Conservation (phyloP, 768 basidiomycete species). For the Phylloporus scabripes region DNA sequence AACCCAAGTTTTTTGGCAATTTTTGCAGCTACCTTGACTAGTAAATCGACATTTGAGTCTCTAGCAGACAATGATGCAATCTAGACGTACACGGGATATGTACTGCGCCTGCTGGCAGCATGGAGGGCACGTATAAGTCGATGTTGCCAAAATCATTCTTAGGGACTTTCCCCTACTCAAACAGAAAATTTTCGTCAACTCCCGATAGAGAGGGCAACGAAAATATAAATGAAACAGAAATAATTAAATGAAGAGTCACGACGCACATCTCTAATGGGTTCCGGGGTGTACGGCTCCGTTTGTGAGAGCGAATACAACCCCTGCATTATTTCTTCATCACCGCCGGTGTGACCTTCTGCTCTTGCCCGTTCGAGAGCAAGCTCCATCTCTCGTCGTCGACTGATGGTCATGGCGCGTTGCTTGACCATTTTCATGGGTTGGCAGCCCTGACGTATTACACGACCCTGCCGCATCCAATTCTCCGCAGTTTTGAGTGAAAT, state of each 20-base stretch:
- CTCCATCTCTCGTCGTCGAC: slow-evolving; percentile 69
- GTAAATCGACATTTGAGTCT: slow-evolving; percentile 11
- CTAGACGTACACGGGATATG: slow-evolving; percentile 82
- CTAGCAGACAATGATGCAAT: slow-evolving; percentile 9
- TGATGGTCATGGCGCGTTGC: slow-evolving; percentile 74
- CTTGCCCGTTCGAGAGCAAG: slow-evolving; percentile 40
- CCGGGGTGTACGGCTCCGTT: slow-evolving; percentile 75
- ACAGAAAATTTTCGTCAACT: slow-evolving; percentile 7
- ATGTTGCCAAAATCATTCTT: slow-evolving; percentile 97
- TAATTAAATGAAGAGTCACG: slow-evolving; percentile 38
- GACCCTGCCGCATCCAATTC: slow-evolving; percentile 90
- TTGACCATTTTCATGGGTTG: slow-evolving; percentile 92
- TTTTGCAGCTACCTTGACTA: slow-evolving; percentile 85
- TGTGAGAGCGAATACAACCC: slow-evolving; percentile 82
- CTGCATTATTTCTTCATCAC: slow-evolving; percentile 65
- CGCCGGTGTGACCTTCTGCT: slow-evolving; percentile 33
- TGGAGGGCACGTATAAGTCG: slow-evolving; percentile 90
- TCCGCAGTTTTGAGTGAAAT: slow-evolving; percentile 86
- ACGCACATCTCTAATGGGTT: slow-evolving; percentile 81
- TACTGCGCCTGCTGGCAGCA: slow-evolving; percentile 83
- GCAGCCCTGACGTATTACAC: slow-evolving; percentile 61
- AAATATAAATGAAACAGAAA: slow-evolving; percentile 1
- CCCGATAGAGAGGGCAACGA: background rate
- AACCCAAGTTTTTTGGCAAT: slow-evolving; percentile 83
- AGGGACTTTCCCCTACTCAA: slow-evolving; percentile 76